Percentiles rank a stretch among this genome's conserved stretches.
Evolutionary conservation across 2,329 filamentous ascomycete genomes (phyloP).

Genomic region (Pseudogymnoascus sp.): DNA sequence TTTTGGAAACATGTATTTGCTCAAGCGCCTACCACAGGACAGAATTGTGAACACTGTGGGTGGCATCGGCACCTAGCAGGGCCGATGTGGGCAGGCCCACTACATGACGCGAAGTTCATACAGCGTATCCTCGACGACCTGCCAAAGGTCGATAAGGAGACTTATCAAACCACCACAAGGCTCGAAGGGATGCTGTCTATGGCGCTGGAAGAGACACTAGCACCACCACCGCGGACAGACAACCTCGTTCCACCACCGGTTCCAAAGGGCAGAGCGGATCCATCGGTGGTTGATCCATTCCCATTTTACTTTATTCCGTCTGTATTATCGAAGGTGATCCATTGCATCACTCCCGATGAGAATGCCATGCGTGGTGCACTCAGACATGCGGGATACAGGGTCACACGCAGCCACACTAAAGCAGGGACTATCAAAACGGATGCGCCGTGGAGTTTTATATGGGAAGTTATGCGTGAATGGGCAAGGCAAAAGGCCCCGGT

Average conservation of each 20-base stretch:
- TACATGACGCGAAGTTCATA: slow-evolving; percentile 81
- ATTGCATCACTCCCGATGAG: slow-evolving; percentile 71
- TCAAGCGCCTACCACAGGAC: slow-evolving; percentile 57
- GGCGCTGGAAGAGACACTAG: slow-evolving; percentile 62
- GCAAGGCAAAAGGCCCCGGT: slow-evolving; percentile 70
- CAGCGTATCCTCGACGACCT: slow-evolving; percentile 67
- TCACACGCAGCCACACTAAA: slow-evolving; percentile 80
- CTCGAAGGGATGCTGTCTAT: slow-evolving; percentile 89
- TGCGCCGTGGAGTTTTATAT: slow-evolving; percentile 81
- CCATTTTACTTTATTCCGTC: slow-evolving; percentile 85
- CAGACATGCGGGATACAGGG: slow-evolving; percentile 68
- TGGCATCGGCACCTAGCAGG: slow-evolving; percentile 80
- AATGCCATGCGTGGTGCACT: slow-evolving; percentile 75
- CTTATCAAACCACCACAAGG: slow-evolving; percentile 71
- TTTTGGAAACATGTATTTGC: slow-evolving; percentile 75
- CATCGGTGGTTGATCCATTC: slow-evolving; percentile 59
- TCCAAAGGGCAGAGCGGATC: slow-evolving; percentile 35
- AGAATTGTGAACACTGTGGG: slow-evolving; percentile 73
- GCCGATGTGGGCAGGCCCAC: slow-evolving; percentile 87
- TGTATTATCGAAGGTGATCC: slow-evolving; percentile 64
- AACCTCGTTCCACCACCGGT: slow-evolving; percentile 17
- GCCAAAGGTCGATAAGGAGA: slow-evolving; percentile 53
- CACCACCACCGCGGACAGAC: slow-evolving; percentile 12
- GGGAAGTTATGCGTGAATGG: slow-evolving; percentile 93
- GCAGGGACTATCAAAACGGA: slow-evolving; percentile 88